Evolutionary conservation across 495 filamentous ascomycete species (phyloP).

Genomic region (Penicillium lagena): DNA sequence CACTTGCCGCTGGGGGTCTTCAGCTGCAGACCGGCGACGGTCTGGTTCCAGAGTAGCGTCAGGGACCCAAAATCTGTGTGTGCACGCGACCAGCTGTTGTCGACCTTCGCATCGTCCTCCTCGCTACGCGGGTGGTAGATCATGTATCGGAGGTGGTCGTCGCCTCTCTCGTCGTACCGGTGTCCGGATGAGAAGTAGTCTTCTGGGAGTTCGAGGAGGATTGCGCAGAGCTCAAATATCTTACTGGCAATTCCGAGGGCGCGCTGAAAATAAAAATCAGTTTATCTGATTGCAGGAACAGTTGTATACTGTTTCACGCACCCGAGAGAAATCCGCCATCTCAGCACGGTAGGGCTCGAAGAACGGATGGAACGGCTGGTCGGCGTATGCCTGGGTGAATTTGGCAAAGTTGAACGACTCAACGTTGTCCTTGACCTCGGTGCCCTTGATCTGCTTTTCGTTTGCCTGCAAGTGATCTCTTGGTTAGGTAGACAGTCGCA

Average conservation of each 20-base stretch:
- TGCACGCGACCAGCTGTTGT: conserved; percentile 37
- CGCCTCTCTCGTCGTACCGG: conserved; percentile 37
- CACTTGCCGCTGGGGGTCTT: conserved; percentile 19
- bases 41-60: conserved; percentile 50
- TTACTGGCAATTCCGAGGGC: conserved; percentile 29
- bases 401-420: too few species aligned
- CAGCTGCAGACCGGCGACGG: conserved; percentile 49
- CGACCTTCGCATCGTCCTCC: conserved; percentile 37
- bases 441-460: too few species aligned
- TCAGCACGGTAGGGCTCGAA: too few species aligned
- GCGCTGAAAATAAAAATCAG: too few species aligned
- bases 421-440: too few species aligned
- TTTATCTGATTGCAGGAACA: too few species aligned
- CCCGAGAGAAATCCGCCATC: too few species aligned
- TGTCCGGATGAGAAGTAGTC: conserved; percentile 45
- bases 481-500: too few species aligned
- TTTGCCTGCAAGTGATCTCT: too few species aligned
- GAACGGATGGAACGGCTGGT: too few species aligned
- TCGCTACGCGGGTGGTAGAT: conserved; percentile 39
- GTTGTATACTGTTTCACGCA: too few species aligned
- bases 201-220: conserved; percentile 46
- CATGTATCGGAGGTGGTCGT: conserved; percentile 50
- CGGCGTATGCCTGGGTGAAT: too few species aligned
- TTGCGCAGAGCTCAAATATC: conserved; percentile 40
- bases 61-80: conserved; percentile 50